phyloP scores from a whole-genome alignment of 441 rosid genomes.

The Macaranga tanarius region DNA sequence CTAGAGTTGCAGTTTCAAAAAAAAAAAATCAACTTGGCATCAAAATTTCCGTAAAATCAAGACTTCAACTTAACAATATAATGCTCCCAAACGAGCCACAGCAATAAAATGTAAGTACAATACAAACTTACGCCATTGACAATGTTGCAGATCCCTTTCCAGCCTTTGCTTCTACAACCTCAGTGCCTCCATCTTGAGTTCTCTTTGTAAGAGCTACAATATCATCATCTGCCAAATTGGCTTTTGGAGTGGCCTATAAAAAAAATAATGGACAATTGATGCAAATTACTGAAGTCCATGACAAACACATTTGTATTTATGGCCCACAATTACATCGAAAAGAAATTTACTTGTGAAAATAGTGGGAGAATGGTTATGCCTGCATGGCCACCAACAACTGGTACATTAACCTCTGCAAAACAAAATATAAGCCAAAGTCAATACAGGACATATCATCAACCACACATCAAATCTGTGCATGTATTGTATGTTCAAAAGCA shows the following conservation, averaged over 20 bases:
- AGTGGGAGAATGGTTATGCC: constrained; percentile 95
- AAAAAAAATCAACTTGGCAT: not conserved
- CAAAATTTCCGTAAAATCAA: not conserved
- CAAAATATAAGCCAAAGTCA: constrained; percentile 12
- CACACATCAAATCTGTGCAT: not conserved
- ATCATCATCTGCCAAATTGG: constrained; percentile 62
- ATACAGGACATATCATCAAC: no score
- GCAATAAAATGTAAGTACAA: not conserved
- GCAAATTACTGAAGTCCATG: constrained; percentile 17
- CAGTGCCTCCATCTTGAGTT: constrained; percentile 98
- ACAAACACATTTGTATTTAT: not conserved
- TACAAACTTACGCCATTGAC: constrained; percentile 88
- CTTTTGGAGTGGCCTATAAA: constrained; percentile 80
- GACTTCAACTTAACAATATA: not conserved
- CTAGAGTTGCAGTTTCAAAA: not conserved
- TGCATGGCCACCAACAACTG: constrained; percentile 98
- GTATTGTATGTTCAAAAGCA: not conserved
- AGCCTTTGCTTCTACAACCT: constrained; percentile 97
- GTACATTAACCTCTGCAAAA: constrained; percentile 75
- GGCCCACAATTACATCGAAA: no score
- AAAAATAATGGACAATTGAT: constrained; percentile 3
- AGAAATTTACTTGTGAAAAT: constrained; percentile 59
- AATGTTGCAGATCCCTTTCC: constrained; percentile 97
- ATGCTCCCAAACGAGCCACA: not conserved
- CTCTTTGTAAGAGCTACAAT: constrained; percentile 83